phyloP scores from a whole-genome alignment of 2,329 filamentous ascomycete species.

The Rhynchosporium secalis region DNA sequence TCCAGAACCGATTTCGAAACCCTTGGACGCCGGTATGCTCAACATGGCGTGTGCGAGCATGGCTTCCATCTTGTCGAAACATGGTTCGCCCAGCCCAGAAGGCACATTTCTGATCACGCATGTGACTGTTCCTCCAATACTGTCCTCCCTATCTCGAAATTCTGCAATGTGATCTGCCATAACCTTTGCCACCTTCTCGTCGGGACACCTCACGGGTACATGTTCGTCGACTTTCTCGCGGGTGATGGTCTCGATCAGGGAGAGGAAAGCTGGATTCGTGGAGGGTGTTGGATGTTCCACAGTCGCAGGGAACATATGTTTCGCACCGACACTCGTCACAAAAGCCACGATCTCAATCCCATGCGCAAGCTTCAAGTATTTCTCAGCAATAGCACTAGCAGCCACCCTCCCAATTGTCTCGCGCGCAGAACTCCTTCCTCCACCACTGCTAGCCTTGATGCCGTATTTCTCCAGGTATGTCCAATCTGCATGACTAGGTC shows the following conservation, averaged over 20 bases:
- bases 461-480: constrained; percentile 98
- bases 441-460: constrained; percentile 85
- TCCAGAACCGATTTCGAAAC: constrained; percentile 92
- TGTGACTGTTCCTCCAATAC: constrained; percentile 91
- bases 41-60: constrained; percentile 91
- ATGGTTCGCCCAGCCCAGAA: constrained; percentile 85
- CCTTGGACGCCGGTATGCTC: constrained; percentile 91
- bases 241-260: constrained; percentile 70
- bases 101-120: constrained; percentile 89
- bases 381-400: constrained; percentile 88
- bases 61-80: constrained; percentile 94
- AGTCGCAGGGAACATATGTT: constrained; percentile 74
- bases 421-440: constrained; percentile 85
- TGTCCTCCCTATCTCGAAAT: constrained; percentile 77
- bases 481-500: constrained; percentile 92
- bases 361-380: constrained; percentile 79
- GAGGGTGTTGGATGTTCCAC: constrained; percentile 65
- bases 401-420: constrained; percentile 95
- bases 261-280: constrained; percentile 76
- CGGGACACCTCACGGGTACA: constrained; percentile 85
- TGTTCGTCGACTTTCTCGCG: constrained; percentile 77
- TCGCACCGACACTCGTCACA: constrained; percentile 78
- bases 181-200: constrained; percentile 59
- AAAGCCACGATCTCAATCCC: constrained; percentile 91
- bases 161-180: constrained; percentile 82